Conservation (phyloP, 1,139 yeast genomes). For the Scheffersomyces stambukii region DNA sequence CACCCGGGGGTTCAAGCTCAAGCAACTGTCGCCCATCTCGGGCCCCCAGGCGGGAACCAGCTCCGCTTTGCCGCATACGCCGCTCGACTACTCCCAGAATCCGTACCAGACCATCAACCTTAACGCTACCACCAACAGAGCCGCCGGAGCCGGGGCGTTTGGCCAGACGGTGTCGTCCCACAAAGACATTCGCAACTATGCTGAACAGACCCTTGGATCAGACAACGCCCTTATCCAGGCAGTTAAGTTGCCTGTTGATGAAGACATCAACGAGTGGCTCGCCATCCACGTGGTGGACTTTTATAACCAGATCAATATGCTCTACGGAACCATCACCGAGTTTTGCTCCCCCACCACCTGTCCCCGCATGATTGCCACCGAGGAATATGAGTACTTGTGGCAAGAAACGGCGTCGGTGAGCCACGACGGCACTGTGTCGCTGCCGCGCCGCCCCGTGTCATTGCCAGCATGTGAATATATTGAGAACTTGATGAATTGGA, state of each 20-base stretch:
- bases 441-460: slow-evolving; percentile 46
- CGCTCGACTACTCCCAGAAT: slow-evolving; percentile 19
- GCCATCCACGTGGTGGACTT: slow-evolving; percentile 92
- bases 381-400: slow-evolving; percentile 95
- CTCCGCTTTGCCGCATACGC: slow-evolving; percentile 32
- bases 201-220: slow-evolving; percentile 92
- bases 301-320: slow-evolving; percentile 93
- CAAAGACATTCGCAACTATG: slow-evolving; percentile 72
- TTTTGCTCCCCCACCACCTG: slow-evolving; percentile 91
- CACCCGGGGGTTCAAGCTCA: slow-evolving; percentile 51
- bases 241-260: slow-evolving; percentile 89
- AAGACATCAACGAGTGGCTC: slow-evolving; percentile 89
- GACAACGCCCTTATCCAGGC: slow-evolving; percentile 90
- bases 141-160: slow-evolving; percentile 12
- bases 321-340: slow-evolving; percentile 93
- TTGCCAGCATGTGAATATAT: slow-evolving; percentile 93
- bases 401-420: slow-evolving; percentile 54
- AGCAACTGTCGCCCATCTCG: slow-evolving; percentile 37
- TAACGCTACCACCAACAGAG: slow-evolving; percentile 7
- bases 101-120: slow-evolving; percentile 26
- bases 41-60: slow-evolving; percentile 36
- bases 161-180: slow-evolving; percentile 54
- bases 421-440: slow-evolving; percentile 34
- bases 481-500: slow-evolving; percentile 91
- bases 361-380: slow-evolving; percentile 96